Conservation (phyloP, 129 eudicot species). For the Cynara cardunculus region DNA sequence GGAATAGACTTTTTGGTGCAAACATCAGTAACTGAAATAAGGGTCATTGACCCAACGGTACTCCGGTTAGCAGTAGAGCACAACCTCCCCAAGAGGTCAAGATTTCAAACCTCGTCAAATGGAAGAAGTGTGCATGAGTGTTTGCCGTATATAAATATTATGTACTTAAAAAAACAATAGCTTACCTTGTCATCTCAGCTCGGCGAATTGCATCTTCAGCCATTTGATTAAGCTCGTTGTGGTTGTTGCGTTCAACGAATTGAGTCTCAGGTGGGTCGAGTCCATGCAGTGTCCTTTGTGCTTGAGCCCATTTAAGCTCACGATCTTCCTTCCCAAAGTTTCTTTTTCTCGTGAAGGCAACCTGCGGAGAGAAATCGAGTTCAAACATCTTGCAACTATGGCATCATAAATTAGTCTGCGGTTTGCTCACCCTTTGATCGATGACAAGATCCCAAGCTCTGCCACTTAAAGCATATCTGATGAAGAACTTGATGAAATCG, state of each 20-base stretch:
- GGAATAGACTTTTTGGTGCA: no score
- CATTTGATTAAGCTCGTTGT: conserved; percentile 60
- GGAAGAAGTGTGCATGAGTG: not conserved
- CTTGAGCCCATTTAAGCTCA: conserved; percentile 78
- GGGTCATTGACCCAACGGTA: no score
- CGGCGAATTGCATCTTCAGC: conserved; percentile 78
- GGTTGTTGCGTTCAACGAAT: conserved; percentile 35
- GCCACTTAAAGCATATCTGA: conserved; percentile 59
- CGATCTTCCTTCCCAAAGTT: conserved; percentile 77
- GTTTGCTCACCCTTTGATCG: conserved; percentile 59
- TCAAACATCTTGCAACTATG: not conserved
- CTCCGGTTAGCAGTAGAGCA: no score
- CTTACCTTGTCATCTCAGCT: conserved; percentile 74
- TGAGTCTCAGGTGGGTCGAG: conserved; percentile 56
- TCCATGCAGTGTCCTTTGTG: conserved; percentile 71
- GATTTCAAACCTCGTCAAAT: not conserved
- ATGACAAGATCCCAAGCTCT: conserved; percentile 76
- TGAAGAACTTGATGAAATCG: conserved; percentile 59
- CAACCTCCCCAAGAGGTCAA: not conserved
- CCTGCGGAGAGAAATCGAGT: conserved; percentile 32
- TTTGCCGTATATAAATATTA: not conserved
- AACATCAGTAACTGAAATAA: no score
- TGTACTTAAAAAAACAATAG: not conserved
- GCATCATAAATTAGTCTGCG: not conserved
- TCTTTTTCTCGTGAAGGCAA: conserved; percentile 68